A percentile compares a stretch with the other conserved stretches of the same genome.
Evolutionary conservation across 495 filamentous ascomycete genomes (phyloP).

Genomic region (Talaromyces wortmannii): DNA sequence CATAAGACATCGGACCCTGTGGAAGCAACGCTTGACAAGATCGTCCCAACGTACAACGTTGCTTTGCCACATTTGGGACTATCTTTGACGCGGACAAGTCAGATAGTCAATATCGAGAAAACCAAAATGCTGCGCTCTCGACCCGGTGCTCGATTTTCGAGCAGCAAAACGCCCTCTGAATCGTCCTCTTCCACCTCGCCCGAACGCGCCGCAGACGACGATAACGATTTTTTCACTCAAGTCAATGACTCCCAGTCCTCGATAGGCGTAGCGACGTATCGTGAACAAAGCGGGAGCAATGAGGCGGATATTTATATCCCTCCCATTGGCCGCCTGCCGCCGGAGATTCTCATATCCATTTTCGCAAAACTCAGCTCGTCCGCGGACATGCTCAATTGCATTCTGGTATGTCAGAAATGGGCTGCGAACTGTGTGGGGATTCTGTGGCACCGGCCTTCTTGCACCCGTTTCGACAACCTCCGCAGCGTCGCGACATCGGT

Average conservation of each 20-base stretch:
- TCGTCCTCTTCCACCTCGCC: conserved; percentile 83
- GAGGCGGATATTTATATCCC: conserved; percentile 50
- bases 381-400: conserved; percentile 72
- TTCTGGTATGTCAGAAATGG: conserved; percentile 92
- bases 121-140: conserved; percentile 31
- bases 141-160: conserved; percentile 32
- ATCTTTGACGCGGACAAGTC: neutral
- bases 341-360: conserved; percentile 88
- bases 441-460: conserved; percentile 89
- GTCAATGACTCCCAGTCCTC: conserved; percentile 89
- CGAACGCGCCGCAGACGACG: conserved; percentile 75
- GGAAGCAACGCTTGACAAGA: neutral
- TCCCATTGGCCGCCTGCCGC: conserved; percentile 78
- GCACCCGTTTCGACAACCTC: conserved; percentile 76
- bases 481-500: conserved; percentile 72
- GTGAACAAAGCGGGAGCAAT: conserved; percentile 57
- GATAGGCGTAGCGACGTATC: conserved; percentile 67
- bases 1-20: neutral
- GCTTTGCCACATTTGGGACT: neutral
- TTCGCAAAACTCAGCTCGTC: conserved; percentile 77
- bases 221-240: conserved; percentile 85
- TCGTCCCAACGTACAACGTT: neutral
- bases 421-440: conserved; percentile 86
- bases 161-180: conserved; percentile 36
- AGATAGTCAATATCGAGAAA: neutral